Evolutionary conservation across 2,329 filamentous ascomycete species (phyloP), one percentile per base, ranked within the genome.

Genomic region (Triangularia verruculosa): DNA sequence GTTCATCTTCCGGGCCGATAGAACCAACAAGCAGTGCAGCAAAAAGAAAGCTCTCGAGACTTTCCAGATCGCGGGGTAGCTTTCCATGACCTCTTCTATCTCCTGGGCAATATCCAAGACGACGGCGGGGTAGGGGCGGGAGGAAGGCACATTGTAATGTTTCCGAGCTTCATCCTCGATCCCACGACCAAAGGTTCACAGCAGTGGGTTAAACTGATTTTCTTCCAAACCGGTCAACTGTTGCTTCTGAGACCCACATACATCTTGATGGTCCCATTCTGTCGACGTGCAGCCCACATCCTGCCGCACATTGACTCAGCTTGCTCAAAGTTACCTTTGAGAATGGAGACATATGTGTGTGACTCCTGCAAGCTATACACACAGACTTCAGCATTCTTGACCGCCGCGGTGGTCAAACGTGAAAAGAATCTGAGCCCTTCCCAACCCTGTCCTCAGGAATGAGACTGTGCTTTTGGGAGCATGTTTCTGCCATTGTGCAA

Each of bases 31-130:
- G 17, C 4, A 51, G 11, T 9, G 22, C 15, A 9, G 4, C 25
- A 25, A 25, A 9, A 28, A 28, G 25, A 54, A 25, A 54, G 22
- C 51, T 54, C 51, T n/a, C 12, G 11, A 34, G 34, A 39, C 13
- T 15, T 39, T 28, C 51, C 51, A 54, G 53, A 56, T 34, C 47
- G 58, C 47, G 58, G 58, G 58, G 58, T 55, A 61, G 58, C 47
- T 61, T 20, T 20, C 43, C 27, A 11, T 34, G 39, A 13, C 17
- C 34, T 34, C 12, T 54, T 12, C 34, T n/a, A n/a, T 54, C 51
- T 28, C 15, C 25, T 28, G 20, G 25, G 20, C 22, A 12, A 24
- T 28, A 24, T 27, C 47, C 47, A 52, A 12, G 12, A 52, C 24
- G 17, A 24, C 20, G 12, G 9, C 17, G 47, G 17, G 47, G 20